phyloP scores from a whole-genome alignment of 768 basidiomycete genomes.

The Tubosaeta sp. region DNA sequence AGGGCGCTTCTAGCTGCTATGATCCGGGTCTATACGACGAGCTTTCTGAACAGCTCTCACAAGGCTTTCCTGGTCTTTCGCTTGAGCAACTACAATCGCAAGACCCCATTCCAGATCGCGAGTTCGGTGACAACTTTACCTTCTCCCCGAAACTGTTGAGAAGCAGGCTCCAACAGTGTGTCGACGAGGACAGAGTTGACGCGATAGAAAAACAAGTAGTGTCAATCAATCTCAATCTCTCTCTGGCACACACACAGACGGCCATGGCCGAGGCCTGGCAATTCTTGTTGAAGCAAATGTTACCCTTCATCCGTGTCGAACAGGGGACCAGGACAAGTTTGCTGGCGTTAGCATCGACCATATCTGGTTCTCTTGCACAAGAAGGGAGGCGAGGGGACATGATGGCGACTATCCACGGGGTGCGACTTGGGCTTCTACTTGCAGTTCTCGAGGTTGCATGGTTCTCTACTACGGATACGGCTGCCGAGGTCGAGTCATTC shows the following conservation, averaged over 20 bases:
- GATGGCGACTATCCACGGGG: slow-evolving; percentile 77
- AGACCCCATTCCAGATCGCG: slow-evolving; percentile 60
- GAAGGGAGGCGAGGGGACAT: slow-evolving; percentile 78
- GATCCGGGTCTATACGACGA: slow-evolving; percentile 68
- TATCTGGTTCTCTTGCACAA: slow-evolving; percentile 61
- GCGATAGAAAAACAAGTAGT: slow-evolving; percentile 55
- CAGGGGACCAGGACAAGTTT: slow-evolving; percentile 50
- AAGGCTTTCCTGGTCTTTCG: slow-evolving; percentile 54
- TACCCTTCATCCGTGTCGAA: slow-evolving; percentile 63
- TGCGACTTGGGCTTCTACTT: slow-evolving; percentile 69
- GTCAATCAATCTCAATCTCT: slow-evolving; percentile 84
- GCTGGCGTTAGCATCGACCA: slow-evolving; percentile 53
- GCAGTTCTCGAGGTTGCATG: slow-evolving; percentile 77
- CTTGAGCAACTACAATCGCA: slow-evolving; percentile 62
- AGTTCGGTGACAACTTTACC: slow-evolving; percentile 75
- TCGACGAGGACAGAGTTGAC: slow-evolving; percentile 38
- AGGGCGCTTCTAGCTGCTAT: slow-evolving; percentile 68
- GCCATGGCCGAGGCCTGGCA: slow-evolving; percentile 77
- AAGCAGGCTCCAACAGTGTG: slow-evolving; percentile 48
- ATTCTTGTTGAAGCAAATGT: slow-evolving; percentile 57
- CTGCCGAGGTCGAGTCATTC: slow-evolving; percentile 54
- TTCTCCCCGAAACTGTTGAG: slow-evolving; percentile 63
- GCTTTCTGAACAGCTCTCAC: slow-evolving; percentile 46
- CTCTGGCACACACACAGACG: slow-evolving; percentile 75
- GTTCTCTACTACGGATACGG: slow-evolving; percentile 58